Evolutionary conservation across 495 filamentous ascomycete genomes (phyloP), one percentile per base, ranked within the genome.

Genomic region (Aspergillus egyptiacus): DNA sequence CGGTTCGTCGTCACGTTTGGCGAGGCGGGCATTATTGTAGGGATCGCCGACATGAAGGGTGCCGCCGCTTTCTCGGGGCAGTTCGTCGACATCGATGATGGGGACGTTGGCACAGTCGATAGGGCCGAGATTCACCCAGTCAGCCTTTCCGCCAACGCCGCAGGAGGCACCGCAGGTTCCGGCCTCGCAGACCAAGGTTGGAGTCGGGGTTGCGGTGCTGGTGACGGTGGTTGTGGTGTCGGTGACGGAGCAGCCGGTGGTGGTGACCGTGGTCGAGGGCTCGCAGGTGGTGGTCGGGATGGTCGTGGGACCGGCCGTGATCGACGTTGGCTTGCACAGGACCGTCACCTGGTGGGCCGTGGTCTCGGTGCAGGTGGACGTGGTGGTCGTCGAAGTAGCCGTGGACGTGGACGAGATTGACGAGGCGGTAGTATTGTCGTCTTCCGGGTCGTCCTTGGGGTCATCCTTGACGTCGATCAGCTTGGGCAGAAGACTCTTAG

Each of bases 221-320:
- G 38, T 43, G 30, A 51, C 23, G 0, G 48, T 51, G 13, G 48
- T 51, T 1, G 39, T 44, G n/a, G 30, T 36, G 2, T 2, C 48
- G 8, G 48, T 51, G 2, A 44, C 48, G 0, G 48, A 51, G 39
- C 48, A 51, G 6, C 48, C 38, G 3, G 31, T 51, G 6, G 31
- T 37, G 15, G 48, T 44, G n/a, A 44, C 17, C 4, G 38, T 51
- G 2, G 39, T 44, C 4, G 48, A 25, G 10, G 28, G 38, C 6
- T 13, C 17, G 22, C 48, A 51, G 1, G 48, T 44, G 1, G 48
- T 18, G 17, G 39, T 51, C 20, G 20, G 17, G 15, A 30, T 37
- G 0, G 28, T 36, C 8, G 48, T 27, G 15, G 17, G 14, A n/a
- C 30, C 27, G 24, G 7, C 8, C 1, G 13, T 34, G 13, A 19